Evolutionary conservation across 306 rosid species (phyloP).

Genomic region (Quercus ilex): DNA sequence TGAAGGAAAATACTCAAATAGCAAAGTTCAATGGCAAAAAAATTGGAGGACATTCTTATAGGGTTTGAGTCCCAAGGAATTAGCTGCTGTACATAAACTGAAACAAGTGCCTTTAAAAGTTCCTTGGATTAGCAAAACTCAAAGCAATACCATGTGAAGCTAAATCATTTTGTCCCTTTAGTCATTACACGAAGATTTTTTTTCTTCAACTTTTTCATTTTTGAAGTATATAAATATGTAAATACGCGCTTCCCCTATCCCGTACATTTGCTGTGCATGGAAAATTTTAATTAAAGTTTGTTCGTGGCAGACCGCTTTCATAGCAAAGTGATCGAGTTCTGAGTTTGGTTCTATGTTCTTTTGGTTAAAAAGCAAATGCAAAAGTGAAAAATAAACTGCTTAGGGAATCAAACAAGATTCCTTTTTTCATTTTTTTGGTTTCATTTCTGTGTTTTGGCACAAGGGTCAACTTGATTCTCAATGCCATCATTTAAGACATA

Average conservation of each 20-base stretch:
- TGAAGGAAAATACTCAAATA: not conserved
- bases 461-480: constrained; percentile 25
- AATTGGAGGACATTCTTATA: not conserved
- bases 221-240: too few species aligned
- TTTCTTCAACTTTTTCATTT: too few species aligned
- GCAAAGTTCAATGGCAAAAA: not conserved
- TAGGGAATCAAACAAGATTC: not conserved
- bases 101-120: not conserved
- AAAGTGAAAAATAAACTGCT: not conserved
- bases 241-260: too few species aligned
- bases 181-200: too few species aligned
- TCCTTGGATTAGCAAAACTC: not conserved
- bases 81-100: not conserved
- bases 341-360: not conserved
- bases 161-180: constrained; percentile 16
- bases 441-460: not conserved
- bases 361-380: not conserved
- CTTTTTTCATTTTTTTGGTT: constrained; percentile 15
- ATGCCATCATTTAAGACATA: constrained; percentile 20
- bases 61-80: not conserved
- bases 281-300: not conserved
- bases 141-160: constrained; percentile 20
- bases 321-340: not conserved
- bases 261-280: too few species aligned
- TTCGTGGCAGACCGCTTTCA: not conserved